Base-by-base conservation (phyloP, 2,329 filamentous ascomycete genomes). In the Proliferodiscus dingleyae region DNA sequence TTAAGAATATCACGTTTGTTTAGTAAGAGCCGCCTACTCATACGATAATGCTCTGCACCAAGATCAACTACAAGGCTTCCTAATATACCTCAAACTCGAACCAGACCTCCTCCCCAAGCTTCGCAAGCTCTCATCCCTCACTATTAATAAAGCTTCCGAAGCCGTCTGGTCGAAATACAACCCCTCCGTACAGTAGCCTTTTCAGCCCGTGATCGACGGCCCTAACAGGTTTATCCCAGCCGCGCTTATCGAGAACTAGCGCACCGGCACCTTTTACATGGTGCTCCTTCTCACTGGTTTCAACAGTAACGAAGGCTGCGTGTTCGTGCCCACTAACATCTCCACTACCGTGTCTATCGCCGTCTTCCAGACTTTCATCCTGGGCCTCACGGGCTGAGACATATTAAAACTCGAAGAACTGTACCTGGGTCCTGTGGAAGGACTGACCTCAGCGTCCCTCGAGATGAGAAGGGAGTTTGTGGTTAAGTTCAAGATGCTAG, bases 211-310 rank as follows among this genome's bases (percentile, higher is more conserved):
- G 29, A 75, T 87, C 46, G 82, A 85, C 57, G 74, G 74, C 1
- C 57, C 62, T 11, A 66, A 61, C 3, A 72, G 75, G 10, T 62
- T 82, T 11, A 78, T 87, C 43, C 70, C 73, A 2, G 68, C 72
- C 22, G 66, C 74, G 9, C 83, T 83, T 3, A 69, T 83, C 10
- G 67, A 71, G 15, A 71, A 73, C 15, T 84, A 78, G 79, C 61
- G 68, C 21, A 66, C 71, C 0, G 68, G 72, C 1, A 62, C 67
- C 13, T 77, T 72, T 60, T 70, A 81, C 54, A 71, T 71, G 51
- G 69, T 83, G 5, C 78, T 81, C 7, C 73, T 88, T 39, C 66
- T 89, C 39, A 86, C 82, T 0, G 84, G 84, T 5, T 88, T 81
- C 68, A 83, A 81, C 63, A 77, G 78, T 30, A 81, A 87, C 57